A percentile compares a stretch with the other conserved stretches of the same genome.
Evolutionary conservation across 306 rosid genomes (phyloP).

Genomic region (Quercus robur): DNA sequence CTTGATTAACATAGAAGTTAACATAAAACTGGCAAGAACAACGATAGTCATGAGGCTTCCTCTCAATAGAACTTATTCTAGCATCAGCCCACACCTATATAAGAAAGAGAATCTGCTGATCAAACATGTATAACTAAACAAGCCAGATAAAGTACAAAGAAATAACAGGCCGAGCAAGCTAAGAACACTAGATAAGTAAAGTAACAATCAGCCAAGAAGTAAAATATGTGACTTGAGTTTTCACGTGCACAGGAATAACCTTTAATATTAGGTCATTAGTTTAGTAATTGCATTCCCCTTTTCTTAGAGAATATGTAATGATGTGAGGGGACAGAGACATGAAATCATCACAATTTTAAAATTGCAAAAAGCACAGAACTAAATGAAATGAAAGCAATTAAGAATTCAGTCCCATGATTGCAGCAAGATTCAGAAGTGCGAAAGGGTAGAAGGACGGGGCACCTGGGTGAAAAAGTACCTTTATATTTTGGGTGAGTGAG

Average conservation of each 20-base stretch:
- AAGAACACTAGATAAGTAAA: background rate
- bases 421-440: background rate
- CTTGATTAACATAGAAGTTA: slow-evolving; percentile 66
- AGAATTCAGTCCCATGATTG: background rate
- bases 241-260: background rate
- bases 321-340: background rate
- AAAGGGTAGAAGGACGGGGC: background rate
- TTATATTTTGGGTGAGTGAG: background rate
- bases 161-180: background rate
- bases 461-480: too few relatives aligned
- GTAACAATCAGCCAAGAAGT: background rate
- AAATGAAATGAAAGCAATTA: background rate
- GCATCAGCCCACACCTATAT: slow-evolving; percentile 76
- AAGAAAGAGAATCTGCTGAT: slow-evolving; percentile 1
- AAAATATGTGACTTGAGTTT: background rate
- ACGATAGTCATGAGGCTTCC: slow-evolving; percentile 67
- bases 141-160: background rate
- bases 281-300: background rate
- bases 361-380: background rate
- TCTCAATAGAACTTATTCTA: slow-evolving; percentile 74
- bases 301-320: background rate
- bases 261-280: background rate
- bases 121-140: slow-evolving; percentile 7
- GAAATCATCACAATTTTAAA: background rate
- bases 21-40: slow-evolving; percentile 76